phyloP scores from a whole-genome alignment of 371 early-diverging fungal genomes.

The Antonospora locustae region DNA sequence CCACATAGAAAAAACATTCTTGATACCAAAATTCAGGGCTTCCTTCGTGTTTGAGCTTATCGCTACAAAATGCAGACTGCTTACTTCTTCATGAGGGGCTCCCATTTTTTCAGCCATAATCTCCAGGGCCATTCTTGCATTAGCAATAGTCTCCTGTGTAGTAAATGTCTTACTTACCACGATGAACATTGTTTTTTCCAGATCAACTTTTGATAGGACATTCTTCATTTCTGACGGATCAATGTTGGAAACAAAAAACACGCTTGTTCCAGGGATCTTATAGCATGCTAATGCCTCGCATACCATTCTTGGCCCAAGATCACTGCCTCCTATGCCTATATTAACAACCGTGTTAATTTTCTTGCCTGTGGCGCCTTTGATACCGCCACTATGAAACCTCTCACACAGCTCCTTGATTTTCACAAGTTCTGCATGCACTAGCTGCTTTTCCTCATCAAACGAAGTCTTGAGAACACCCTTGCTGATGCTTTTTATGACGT shows the following conservation, averaged over 20 bases:
- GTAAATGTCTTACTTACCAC: constrained; percentile 95
- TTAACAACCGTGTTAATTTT: constrained; percentile 80
- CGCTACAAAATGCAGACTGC: constrained; percentile 81
- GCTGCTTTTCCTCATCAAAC: constrained; percentile 45
- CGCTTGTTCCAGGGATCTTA: constrained; percentile 59
- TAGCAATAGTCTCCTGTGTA: constrained; percentile 91
- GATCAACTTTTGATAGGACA: constrained; percentile 66
- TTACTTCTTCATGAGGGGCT: constrained; percentile 13
- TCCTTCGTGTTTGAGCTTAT: constrained; percentile 81
- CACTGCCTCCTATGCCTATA: constrained; percentile 98
- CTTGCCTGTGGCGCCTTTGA: constrained; percentile 84
- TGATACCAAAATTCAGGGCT: constrained; percentile 76
- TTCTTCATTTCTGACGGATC: constrained; percentile 87
- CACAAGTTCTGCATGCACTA: constrained; percentile 73
- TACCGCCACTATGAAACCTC: constrained; percentile 66
- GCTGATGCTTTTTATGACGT: constrained; percentile 64
- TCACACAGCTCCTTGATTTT: constrained; percentile 74
- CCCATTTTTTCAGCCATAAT: constrained; percentile 9
- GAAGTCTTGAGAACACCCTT: constrained; percentile 57
- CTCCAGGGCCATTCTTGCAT: constrained; percentile 69
- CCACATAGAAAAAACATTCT: constrained; percentile 91
- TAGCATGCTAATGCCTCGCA: constrained; percentile 83
- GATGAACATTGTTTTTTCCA: constrained; percentile 81
- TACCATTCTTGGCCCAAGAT: constrained; percentile 94
- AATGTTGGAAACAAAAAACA: constrained; percentile 89